phyloP scores from a whole-genome alignment of 768 basidiomycete species.

The Chalciporus chontae region DNA sequence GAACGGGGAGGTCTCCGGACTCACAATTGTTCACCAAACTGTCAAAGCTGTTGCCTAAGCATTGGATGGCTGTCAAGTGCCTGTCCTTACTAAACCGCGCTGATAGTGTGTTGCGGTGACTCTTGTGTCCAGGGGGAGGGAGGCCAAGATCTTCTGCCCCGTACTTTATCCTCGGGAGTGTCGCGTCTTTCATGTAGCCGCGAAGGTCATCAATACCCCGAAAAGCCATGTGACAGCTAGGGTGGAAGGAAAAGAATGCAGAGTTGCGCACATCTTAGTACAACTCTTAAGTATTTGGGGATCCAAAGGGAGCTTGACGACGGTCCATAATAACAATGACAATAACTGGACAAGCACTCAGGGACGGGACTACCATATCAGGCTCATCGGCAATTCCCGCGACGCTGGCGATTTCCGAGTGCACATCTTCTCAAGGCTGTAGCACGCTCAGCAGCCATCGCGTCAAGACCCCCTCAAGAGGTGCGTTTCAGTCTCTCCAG shows the following conservation, averaged over 20 bases:
- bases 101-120: conserved; percentile 33
- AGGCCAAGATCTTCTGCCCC: conserved; percentile 14
- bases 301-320: not conserved
- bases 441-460: conserved; percentile 8
- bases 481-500: conserved; percentile 19
- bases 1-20: not conserved
- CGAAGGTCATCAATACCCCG: conserved; percentile 32
- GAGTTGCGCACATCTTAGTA: not conserved
- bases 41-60: conserved; percentile 26
- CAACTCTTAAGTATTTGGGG: not conserved
- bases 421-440: conserved; percentile 1
- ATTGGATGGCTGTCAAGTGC: conserved; percentile 30
- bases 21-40: conserved; percentile 28
- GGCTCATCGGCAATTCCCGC: conserved; percentile 25
- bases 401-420: conserved; percentile 18
- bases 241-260: not conserved
- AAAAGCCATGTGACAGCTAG: conserved; percentile 19
- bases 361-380: conserved; percentile 8
- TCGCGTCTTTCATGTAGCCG: conserved; percentile 33
- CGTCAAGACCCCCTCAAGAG: conserved; percentile 25
- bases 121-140: conserved; percentile 31
- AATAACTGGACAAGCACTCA: not conserved
- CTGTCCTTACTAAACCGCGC: conserved; percentile 30
- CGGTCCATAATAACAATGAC: not conserved
- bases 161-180: conserved; percentile 31